A percentile compares a stretch with the other conserved stretches of the same genome.
Evolutionary conservation across 2,329 filamentous ascomycete genomes (phyloP).

Genomic region (Stemphylium vesicarium): DNA sequence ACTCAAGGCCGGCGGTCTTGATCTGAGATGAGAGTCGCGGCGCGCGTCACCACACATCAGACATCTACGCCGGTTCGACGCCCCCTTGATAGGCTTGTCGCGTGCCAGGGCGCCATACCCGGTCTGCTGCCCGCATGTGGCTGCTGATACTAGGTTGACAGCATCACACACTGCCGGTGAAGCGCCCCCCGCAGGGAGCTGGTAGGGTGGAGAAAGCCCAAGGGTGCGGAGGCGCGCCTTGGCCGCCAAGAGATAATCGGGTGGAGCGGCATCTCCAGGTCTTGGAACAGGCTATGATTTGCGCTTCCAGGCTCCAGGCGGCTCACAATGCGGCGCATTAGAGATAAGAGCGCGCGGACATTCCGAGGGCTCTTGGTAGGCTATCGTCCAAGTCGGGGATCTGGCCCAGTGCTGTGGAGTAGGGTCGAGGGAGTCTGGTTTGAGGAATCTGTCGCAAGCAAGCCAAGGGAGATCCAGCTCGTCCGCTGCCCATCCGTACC

Average conservation of each 20-base stretch:
- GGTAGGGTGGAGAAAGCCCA: background rate
- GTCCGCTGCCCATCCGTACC: no score
- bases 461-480: background rate
- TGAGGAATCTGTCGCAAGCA: background rate
- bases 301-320: background rate
- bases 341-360: background rate
- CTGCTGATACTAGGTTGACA: background rate
- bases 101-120: background rate
- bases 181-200: background rate
- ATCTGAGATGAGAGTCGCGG: background rate
- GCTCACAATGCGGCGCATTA: background rate
- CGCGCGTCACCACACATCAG: constrained; percentile 1
- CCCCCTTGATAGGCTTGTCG: background rate
- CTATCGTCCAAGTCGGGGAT: background rate
- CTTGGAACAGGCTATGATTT: background rate
- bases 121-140: background rate
- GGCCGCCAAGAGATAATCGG: background rate
- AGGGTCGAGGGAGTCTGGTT: background rate
- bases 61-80: background rate
- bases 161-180: no score
- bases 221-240: constrained; percentile 2
- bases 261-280: constrained; percentile 1
- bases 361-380: background rate
- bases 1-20: background rate
- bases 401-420: background rate